Evolutionary conservation across 1,284 basidiomycete genomes (phyloP).

Genomic region (Ustilago crameri): DNA sequence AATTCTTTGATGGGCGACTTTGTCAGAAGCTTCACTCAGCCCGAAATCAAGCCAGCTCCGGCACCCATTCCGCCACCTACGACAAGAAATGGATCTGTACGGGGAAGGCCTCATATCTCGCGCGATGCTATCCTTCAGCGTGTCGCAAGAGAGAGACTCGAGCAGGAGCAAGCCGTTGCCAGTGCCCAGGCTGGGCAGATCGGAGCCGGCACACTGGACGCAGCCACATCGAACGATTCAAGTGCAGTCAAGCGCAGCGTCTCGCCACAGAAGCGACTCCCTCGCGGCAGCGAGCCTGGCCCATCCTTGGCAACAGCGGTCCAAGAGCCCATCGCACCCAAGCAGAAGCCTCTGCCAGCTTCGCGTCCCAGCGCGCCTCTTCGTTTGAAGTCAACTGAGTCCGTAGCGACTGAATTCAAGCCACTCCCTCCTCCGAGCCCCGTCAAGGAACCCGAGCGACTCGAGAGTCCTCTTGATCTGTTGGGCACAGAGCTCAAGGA

Average conservation of each 20-base stretch:
- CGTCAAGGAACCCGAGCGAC: conserved; percentile 35
- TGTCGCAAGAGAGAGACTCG: conserved; percentile 54
- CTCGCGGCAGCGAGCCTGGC: conserved; percentile 39
- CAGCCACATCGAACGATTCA: conserved; percentile 1
- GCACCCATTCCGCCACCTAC: conserved; percentile 16
- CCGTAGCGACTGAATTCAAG: conserved; percentile 31
- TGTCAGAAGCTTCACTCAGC: conserved; percentile 26
- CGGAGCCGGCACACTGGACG: too few species aligned
- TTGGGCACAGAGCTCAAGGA: conserved; percentile 53
- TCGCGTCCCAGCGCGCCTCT: conserved; percentile 38
- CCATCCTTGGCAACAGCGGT: conserved; percentile 1
- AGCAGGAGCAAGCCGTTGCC: conserved; percentile 32
- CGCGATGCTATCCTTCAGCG: conserved; percentile 63
- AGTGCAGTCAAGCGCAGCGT: conserved; percentile 10
- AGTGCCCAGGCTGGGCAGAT: neutral
- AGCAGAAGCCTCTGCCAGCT: conserved; percentile 3
- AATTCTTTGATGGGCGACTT: conserved; percentile 20
- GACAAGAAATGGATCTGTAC: conserved; percentile 13
- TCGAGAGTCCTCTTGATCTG: conserved; percentile 53
- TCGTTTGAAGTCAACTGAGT: conserved; percentile 3
- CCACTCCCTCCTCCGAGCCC: conserved; percentile 51
- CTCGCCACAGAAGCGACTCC: conserved; percentile 20
- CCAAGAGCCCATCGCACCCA: neutral
- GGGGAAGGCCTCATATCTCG: conserved; percentile 63
- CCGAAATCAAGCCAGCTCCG: conserved; percentile 5